Evolutionary conservation across 2,329 filamentous ascomycete genomes (phyloP).

Genomic region (Harringtonia lauricola): DNA sequence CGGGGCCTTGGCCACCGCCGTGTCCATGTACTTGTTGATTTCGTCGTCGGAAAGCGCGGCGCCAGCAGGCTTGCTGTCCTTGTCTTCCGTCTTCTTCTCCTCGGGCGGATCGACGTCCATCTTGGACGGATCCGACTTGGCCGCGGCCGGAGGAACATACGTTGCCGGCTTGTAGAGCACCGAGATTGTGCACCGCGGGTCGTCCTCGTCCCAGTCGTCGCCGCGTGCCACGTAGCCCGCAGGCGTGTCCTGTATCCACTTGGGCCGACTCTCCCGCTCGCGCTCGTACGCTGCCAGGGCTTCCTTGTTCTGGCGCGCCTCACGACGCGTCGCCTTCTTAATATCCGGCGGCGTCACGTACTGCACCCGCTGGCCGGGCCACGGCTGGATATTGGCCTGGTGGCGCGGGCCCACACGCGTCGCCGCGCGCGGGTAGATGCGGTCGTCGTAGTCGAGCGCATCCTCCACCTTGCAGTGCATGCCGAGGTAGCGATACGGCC

Average conservation of each 20-base stretch:
- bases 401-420: slow-evolving; percentile 85
- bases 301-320: slow-evolving; percentile 69
- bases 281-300: slow-evolving; percentile 68
- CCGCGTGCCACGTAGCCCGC: slow-evolving; percentile 76
- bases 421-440: slow-evolving; percentile 91
- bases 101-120: slow-evolving; percentile 7
- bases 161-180: slow-evolving; percentile 67
- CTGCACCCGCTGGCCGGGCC: slow-evolving; percentile 80
- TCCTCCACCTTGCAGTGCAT: slow-evolving; percentile 94
- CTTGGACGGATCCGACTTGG: background rate
- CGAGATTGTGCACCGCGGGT: slow-evolving; percentile 64
- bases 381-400: slow-evolving; percentile 74
- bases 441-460: slow-evolving; percentile 90
- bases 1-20: slow-evolving; percentile 52
- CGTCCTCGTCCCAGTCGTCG: slow-evolving; percentile 61
- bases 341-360: slow-evolving; percentile 84
- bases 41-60: slow-evolving; percentile 33
- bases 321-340: slow-evolving; percentile 73
- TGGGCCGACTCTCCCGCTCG: slow-evolving; percentile 78
- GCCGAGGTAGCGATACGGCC: slow-evolving; percentile 92
- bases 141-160: background rate
- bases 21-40: slow-evolving; percentile 67
- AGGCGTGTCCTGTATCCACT: slow-evolving; percentile 90
- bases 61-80: background rate
- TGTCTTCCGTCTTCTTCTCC: background rate